A percentile compares a stretch with the other conserved stretches of the same genome.
phyloP scores from a whole-genome alignment of 257 asterid genomes.

The Mentha longifolia region DNA sequence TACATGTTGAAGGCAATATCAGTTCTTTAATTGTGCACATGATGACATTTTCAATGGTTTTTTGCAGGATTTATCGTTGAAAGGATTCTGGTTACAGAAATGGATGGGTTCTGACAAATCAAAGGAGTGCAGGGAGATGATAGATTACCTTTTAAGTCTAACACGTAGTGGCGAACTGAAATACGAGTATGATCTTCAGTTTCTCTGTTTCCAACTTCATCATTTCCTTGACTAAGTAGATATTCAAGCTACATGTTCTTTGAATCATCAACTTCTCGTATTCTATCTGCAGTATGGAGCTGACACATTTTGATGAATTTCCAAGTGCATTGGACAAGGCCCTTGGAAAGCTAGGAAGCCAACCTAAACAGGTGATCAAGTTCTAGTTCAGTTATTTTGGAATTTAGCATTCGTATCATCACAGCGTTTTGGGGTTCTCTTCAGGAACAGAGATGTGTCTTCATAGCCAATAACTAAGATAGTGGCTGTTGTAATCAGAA shows the following conservation, averaged over 20 bases:
- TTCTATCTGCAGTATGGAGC: conserved; percentile 72
- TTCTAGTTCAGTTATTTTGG: conserved; percentile 41
- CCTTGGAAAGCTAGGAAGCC: conserved; percentile 88
- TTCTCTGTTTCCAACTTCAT: not conserved
- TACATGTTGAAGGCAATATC: conserved; percentile 24
- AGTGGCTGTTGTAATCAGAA: not conserved
- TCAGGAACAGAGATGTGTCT: not conserved
- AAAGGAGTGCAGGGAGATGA: conserved; percentile 68
- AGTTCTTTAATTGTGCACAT: not conserved
- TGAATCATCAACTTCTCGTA: not conserved
- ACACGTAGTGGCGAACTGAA: conserved; percentile 68
- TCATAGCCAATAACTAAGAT: not conserved
- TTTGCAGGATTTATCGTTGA: conserved; percentile 79
- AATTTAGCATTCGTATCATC: not conserved
- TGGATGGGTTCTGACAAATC: conserved; percentile 74
- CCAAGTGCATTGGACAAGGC: conserved; percentile 73
- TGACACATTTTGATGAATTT: conserved; percentile 70
- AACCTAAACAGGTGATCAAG: conserved; percentile 84
- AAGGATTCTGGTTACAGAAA: conserved; percentile 96
- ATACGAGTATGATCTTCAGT: conserved; percentile 63
- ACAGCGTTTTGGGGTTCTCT: not conserved
- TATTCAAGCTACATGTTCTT: not conserved
- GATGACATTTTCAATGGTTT: not conserved
- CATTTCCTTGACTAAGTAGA: not conserved
- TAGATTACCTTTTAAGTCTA: conserved; percentile 74